Conservation (phyloP, 768 basidiomycete genomes). For the Lentinula sp. region DNA sequence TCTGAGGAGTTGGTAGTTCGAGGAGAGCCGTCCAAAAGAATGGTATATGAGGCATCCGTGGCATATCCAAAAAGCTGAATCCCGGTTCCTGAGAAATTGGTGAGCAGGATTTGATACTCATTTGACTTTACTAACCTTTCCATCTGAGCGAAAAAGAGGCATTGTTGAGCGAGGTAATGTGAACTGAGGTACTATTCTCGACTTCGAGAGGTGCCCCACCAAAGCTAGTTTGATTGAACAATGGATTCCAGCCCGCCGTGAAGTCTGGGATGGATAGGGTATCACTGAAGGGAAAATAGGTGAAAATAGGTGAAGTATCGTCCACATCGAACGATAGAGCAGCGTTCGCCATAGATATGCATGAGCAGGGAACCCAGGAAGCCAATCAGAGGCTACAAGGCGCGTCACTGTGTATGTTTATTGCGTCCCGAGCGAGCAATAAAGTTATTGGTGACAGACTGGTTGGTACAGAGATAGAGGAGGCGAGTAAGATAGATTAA, state of each 20-base stretch:
- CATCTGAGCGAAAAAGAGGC: conserved; percentile 52
- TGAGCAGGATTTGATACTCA: neutral
- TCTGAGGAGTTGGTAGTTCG: conserved; percentile 15
- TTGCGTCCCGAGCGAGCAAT: neutral
- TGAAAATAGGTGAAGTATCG: conserved; percentile 60
- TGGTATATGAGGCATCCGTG: conserved; percentile 33
- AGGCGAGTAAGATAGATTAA: neutral
- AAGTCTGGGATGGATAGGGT: conserved; percentile 43
- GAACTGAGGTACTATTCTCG: conserved; percentile 45
- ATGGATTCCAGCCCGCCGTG: conserved; percentile 63
- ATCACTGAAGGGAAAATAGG: conserved; percentile 57
- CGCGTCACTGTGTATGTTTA: neutral
- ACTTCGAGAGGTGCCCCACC: conserved; percentile 37
- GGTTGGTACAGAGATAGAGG: neutral
- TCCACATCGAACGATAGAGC: conserved; percentile 41
- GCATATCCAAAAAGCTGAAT: conserved; percentile 54
- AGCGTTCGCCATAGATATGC: conserved; percentile 27
- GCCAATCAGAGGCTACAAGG: neutral
- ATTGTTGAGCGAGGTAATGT: conserved; percentile 55
- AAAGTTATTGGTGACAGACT: neutral
- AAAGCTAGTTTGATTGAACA: conserved; percentile 34
- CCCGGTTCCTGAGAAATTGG: conserved; percentile 45
- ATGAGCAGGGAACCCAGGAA: conserved; percentile 6
- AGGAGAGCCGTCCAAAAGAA: conserved; percentile 46
- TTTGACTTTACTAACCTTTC: conserved; percentile 43